Conservation (phyloP, 306 rosid genomes). For the Phaseolus lunatus region DNA sequence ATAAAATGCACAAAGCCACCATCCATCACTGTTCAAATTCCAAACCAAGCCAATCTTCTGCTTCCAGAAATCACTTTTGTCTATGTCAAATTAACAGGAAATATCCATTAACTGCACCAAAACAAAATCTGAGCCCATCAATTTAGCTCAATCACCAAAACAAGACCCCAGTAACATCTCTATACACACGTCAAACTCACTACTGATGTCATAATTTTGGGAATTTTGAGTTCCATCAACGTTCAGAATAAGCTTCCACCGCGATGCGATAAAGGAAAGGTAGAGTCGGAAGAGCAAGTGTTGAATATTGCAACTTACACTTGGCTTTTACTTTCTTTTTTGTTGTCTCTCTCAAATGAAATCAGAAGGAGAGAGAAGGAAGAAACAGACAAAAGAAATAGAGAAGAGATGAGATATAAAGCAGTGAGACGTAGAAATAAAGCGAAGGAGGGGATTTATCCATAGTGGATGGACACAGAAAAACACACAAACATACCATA, state of each 20-base stretch:
- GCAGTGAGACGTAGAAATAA: background rate
- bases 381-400: constrained; percentile 50
- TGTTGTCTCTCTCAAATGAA: background rate
- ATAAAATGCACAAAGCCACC: background rate
- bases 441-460: background rate
- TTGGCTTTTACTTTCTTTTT: constrained; percentile 12
- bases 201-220: background rate
- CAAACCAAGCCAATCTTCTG: background rate
- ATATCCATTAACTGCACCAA: background rate
- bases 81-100: constrained; percentile 17
- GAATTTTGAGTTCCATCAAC: constrained; percentile 22
- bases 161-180: background rate
- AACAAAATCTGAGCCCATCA: background rate
- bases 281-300: background rate
- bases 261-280: constrained; percentile 17
- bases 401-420: constrained; percentile 31
- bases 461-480: background rate
- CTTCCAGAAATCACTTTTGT: background rate
- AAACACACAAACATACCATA: background rate
- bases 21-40: background rate
- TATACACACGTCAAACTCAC: background rate
- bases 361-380: background rate
- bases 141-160: background rate
- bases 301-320: background rate
- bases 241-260: constrained; percentile 35